Evolutionary conservation across 1,284 basidiomycete genomes (phyloP), one percentile per base, ranked within the genome.

Genomic region (Stereum hirsutum): DNA sequence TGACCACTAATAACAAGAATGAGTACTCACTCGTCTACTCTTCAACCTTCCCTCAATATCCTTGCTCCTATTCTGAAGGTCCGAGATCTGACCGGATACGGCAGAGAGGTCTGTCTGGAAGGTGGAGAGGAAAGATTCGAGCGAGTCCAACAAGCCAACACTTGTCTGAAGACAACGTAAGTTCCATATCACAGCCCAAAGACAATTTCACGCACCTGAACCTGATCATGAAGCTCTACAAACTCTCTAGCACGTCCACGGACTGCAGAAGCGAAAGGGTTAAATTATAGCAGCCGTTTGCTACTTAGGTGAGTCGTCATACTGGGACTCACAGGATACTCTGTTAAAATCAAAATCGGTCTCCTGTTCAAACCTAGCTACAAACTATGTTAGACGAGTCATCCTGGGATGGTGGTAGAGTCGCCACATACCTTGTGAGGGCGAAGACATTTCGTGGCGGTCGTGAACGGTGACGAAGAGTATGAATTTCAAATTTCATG

Each of bases 1-100:
- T 21, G 8, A 35, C 8, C 8, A 10, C 10, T 25, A 15, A 39
- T 2, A 15, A 19, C 3, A 6, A 24, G 5, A 17, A 3, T 3
- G 24, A 46, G 39, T 24, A 63, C 78, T 46, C 53, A 94, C 91
- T 62, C 83, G 75, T 44, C 93, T 74, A 38, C 82, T 87, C 59
- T 84, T 88, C 42, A 98, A 70, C 46, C 86, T 76, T 47, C 76
- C 78, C 51, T 97, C 94, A 39, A 99, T 95, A 38, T 86, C 82
- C 50, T 89, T 86, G 56, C 89, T 94, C 30, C 90, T 77, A 48
- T 79, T 75, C 59, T 99, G 95, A 20, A 99, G 72, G 51, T 95
- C 88, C 0, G 89, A 85, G 57, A 99, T 96, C 58, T 99, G 94
- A 0, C 90, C 88, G 2, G 95, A 97, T 4, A 98, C 93, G 2